A percentile compares a stretch with the other conserved stretches of the same genome.
phyloP scores from a whole-genome alignment of 176 grass and related monocot species.

The Avena atlantica region DNA sequence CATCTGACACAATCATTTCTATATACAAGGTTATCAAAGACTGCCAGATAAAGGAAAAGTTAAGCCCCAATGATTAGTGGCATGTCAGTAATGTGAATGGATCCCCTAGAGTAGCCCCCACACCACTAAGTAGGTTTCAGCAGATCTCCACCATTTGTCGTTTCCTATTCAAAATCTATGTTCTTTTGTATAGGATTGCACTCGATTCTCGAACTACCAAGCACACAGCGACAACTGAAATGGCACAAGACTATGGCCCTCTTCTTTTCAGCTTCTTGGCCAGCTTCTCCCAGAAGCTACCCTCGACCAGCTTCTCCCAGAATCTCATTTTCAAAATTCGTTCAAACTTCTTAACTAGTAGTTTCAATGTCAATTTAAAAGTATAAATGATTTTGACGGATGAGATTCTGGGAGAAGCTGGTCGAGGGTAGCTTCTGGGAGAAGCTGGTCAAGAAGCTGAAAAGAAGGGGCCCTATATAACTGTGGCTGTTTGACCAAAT shows the following conservation, averaged over 20 bases:
- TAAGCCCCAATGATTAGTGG: conserved; percentile 1
- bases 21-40: conserved; percentile 18
- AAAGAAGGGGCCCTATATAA: too few relatives aligned
- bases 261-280: too few relatives aligned
- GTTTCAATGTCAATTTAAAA: too few relatives aligned
- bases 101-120: not conserved
- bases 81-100: not conserved
- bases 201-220: conserved; percentile 9
- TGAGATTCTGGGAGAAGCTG: too few relatives aligned
- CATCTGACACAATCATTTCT: conserved; percentile 10
- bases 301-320: too few relatives aligned
- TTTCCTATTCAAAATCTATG: conserved; percentile 1
- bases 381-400: too few relatives aligned
- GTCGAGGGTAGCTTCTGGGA: too few relatives aligned
- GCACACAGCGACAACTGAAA: conserved; percentile 13
- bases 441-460: too few relatives aligned
- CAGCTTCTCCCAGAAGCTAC: too few relatives aligned
- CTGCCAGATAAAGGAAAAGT: not conserved
- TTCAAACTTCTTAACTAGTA: too few relatives aligned
- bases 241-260: not conserved
- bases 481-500: not conserved
- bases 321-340: too few relatives aligned
- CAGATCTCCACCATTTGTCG: not conserved
- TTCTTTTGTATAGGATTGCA: not conserved
- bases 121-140: not conserved